Conservation (phyloP, 768 basidiomycete genomes). For the Termitomyces sp. region DNA sequence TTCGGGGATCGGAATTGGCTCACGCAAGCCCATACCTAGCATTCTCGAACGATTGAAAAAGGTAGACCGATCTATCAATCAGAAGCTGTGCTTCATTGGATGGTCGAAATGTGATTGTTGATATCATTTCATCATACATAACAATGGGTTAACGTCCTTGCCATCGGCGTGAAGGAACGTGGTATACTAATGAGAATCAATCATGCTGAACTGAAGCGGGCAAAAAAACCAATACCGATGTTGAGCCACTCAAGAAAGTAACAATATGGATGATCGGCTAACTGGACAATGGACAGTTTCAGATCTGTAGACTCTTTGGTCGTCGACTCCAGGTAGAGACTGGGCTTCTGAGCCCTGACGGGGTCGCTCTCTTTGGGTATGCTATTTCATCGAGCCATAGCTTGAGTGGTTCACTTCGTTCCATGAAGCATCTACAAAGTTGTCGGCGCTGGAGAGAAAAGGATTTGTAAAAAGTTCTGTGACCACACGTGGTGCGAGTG, state of each 20-base stretch:
- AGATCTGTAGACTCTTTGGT: background rate
- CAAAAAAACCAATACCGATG: background rate
- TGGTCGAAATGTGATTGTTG: background rate
- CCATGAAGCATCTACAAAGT: background rate
- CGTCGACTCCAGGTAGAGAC: background rate
- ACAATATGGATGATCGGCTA: background rate
- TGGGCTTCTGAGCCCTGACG: too few species aligned
- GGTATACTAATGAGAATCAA: too few species aligned
- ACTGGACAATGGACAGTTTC: background rate
- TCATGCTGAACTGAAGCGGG: background rate
- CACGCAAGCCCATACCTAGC: background rate
- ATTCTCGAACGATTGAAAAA: background rate
- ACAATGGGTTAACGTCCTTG: too few species aligned
- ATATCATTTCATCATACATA: background rate
- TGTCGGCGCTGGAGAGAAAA: background rate
- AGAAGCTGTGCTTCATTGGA: background rate
- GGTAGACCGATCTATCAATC: too few species aligned
- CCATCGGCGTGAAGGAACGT: background rate
- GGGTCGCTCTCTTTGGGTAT: background rate
- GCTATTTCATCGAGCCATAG: background rate
- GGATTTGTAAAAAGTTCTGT: too few species aligned
- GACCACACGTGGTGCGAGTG: too few species aligned
- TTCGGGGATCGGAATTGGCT: too few species aligned
- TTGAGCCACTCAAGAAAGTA: background rate
- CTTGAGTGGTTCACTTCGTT: background rate